Evolutionary conservation across 2,329 filamentous ascomycete genomes (phyloP).

Genomic region (Aspergillus tubingensis): DNA sequence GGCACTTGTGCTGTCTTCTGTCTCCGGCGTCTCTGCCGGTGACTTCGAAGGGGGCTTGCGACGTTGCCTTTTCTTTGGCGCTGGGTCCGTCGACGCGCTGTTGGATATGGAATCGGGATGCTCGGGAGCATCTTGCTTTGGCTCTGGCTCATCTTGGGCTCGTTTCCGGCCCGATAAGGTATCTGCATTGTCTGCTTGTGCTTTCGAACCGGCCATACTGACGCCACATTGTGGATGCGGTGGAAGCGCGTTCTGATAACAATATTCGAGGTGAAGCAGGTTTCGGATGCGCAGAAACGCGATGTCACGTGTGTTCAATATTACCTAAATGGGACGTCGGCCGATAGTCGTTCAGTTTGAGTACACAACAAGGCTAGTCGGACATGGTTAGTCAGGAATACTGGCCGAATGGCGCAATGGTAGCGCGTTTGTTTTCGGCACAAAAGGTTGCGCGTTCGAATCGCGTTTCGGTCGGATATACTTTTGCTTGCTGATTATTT

Average conservation of each 20-base stretch:
- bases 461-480: constrained; percentile 14
- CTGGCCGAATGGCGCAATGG: constrained; percentile 17
- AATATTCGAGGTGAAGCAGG: background rate
- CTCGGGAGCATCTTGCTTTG: background rate
- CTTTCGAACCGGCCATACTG: constrained; percentile 25
- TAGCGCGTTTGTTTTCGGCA: constrained; percentile 20
- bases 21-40: background rate
- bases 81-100: constrained; percentile 19
- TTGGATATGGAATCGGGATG: constrained; percentile 1
- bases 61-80: constrained; percentile 9
- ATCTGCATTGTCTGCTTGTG: background rate
- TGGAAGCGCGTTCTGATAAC: background rate
- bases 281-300: background rate
- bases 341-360: too few species aligned
- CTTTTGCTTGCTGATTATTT: background rate
- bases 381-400: background rate
- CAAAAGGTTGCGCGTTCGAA: constrained; percentile 13
- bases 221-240: constrained; percentile 24
- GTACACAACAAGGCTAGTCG: background rate
- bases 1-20: background rate
- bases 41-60: background rate
- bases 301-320: background rate
- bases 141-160: constrained; percentile 10
- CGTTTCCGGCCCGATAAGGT: constrained; percentile 24
- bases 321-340: background rate